Evolutionary conservation across 371 early-diverging fungal species (phyloP), one percentile per base, ranked within the genome.

Genomic region (Nosema muscidifuracis): DNA sequence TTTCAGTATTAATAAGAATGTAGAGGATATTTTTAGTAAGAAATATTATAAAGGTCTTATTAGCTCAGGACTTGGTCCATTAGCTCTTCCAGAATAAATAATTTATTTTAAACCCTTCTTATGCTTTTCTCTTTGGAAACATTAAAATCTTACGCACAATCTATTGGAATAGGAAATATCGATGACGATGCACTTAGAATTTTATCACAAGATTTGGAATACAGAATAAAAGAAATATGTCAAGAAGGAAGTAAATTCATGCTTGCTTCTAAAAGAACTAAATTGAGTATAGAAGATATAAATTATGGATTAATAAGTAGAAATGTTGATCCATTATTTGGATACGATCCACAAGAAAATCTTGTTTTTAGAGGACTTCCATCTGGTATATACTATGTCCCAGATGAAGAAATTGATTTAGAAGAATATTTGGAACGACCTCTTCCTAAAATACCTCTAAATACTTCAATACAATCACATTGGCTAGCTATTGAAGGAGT

Each of bases 401-500:
- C 94, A 22, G 99, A 99, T 78, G 91, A 92, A 76, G 95, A 95
- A 80, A 83, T 95, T 16, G 95, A 95, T 80, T 86, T 97, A 65
- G 96, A 95, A 55, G 87, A 88, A 7, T 83, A 92, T 36, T 84
- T 99, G 1, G 90, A 89, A 63, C 86, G 87, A 26, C 92, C 94
- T 0, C 84, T 97, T 16, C 99, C 97, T 0, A 89, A 90, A 64
- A 90, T 95, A 2, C 96, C 97, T n/a, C 74, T 77, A 33, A 77
- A 68, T 33, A 72, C 76, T 0, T 79, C 71, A 1, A 57, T 81
- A 18, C 79, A 80, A 81, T 91, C 89, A n/a, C 94, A 95, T 80
- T 95, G 94, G 94, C 87, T 99, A 13, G 96, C 97, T 1, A 90
- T 99, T 70, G 97, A 97, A 74, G 99, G 99, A 22, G 94, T 95